These are phyloP conservation scores for Cenchrus purpureus DNA, from an alignment of 176 grass and related monocot genomes.

Conservation along the genomic window DNA sequence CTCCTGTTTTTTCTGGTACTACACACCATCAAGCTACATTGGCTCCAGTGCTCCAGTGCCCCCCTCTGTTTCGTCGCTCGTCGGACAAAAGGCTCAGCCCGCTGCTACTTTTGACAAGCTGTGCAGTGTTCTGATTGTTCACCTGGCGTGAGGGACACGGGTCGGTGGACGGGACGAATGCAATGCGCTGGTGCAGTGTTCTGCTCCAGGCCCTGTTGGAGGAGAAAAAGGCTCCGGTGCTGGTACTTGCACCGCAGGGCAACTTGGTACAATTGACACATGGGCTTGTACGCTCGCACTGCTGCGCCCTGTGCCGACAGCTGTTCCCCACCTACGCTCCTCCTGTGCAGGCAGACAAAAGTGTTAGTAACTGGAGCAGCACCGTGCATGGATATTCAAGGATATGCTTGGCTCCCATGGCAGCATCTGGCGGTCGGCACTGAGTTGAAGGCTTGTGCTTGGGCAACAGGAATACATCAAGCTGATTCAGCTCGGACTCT, in stretches of 20 bases:
- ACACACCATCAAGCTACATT: not conserved
- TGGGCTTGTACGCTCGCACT: constrained; percentile 30
- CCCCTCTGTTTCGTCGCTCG: not conserved
- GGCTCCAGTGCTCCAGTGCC: not conserved
- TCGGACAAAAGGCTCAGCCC: not conserved
- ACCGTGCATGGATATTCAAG: not conserved
- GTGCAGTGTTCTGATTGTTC: constrained; percentile 21
- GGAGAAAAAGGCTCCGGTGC: not conserved
- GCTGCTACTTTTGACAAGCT: constrained; percentile 3
- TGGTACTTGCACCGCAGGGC: constrained; percentile 25
- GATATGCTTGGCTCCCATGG: not conserved
- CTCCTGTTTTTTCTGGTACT: not conserved
- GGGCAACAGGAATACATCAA: not conserved
- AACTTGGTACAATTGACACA: constrained; percentile 24
- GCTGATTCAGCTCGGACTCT: not conserved
- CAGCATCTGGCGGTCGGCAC: not conserved
- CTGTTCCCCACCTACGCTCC: not conserved
- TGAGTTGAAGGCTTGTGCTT: not conserved
- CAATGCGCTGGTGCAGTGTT: not conserved
- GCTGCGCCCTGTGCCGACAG: not conserved
- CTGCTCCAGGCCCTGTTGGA: not conserved
- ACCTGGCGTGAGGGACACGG: not conserved
- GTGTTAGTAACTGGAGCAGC: not conserved
- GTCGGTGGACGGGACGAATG: too few relatives aligned
- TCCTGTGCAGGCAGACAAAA: not conserved